Evolutionary conservation across 192 early-diverging fungal species (phyloP), one percentile per base, ranked within the genome.

Genomic region (Diversispora eburnea): DNA sequence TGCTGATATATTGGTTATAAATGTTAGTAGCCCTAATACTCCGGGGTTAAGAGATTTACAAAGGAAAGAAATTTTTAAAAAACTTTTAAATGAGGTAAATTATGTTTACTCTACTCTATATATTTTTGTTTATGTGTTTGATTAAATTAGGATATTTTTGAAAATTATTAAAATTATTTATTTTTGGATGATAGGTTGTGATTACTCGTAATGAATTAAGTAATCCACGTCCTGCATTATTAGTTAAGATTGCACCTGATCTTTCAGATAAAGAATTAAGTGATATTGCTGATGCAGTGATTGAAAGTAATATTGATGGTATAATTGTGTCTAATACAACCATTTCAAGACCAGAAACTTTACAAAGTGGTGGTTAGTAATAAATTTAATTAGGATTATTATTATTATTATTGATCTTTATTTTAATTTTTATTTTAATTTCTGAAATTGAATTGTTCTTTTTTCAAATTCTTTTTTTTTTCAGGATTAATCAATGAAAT

Each of bases 241-340:
- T 94, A 61, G 90, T 97, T 52, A 97, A 97, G 84, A 95, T 97
- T 75, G 91, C 92, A 8, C 95, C 95, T 3, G 95, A 97, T 81
- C 84, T 93, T 68, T 78, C 82, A 43, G 80, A 81, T 57, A 84
- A 85, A 52, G 92, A 97, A 78, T 82, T 95, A 25, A 76, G 86
- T 43, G 88, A 95, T 69, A 90, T 97, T 72, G 91, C 95, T 0
- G 85, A 88, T 63, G 88, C 92, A 8, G 91, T 91, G 4, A 55
- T 88, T 54, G 80, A 85, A 42, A 87, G 86, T 72, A 80, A 88
- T 13, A 82, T 95, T 17, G 94, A 95, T 77, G 95, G 93, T 56
- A 87, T 95, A 56, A 93, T 97, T 72, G 85, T 95, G 47, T 85
- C 89, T 66, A 97, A 97, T 88, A 97, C 95, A 9, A 95, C 95